Evolutionary conservation across 2,329 filamentous ascomycete genomes (phyloP), one percentile per base, ranked within the genome.

Genomic region (Sclerotinia minor): DNA sequence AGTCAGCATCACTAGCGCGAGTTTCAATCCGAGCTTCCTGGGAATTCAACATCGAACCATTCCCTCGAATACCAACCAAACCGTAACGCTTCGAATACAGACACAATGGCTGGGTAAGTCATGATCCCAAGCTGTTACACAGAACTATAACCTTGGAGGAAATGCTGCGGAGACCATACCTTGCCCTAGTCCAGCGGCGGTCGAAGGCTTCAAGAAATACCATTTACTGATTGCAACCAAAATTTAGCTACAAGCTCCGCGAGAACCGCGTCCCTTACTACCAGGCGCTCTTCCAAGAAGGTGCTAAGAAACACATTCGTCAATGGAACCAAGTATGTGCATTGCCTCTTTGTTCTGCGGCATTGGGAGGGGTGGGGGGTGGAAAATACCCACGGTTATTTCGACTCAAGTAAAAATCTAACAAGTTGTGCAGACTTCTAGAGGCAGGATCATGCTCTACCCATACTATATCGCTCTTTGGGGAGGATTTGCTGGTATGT

Each of bases 311-410:
- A 71, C 86, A 89, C 79, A 82, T 87, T 73, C 87, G 91, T 76
- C 80, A 92, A 79, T 94, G 91, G 91, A 83, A 86, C 80, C 92
- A 93, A 81, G 91, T 94, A 85, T 79, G 89, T 84, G 53, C 68
- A 50, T 50, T 52, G 24, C 13, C 49, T 44, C 61, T 29, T 8
- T 24, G 9, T 35, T 44, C 47, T 11, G 49, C n/a, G n/a, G n/a
- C 49, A 50, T 63, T 15, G 32, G 53, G 19, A 24, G 29, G 44
- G 19, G 35, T 44, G 44, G 64, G 53, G 53, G 50, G 21, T 38
- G 24, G 64, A 32, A 17, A 47, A 32, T 15, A 38, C 45, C 35
- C 13, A 26, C 5, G 53, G 26, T 15, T 26, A 50, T n/a, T 21
- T 21, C 26, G 41, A 41, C 38, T 32, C 26, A 35, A 55, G 35